A percentile compares a stretch with the other conserved stretches of the same genome.
Evolutionary conservation across 768 basidiomycete species (phyloP).

Genomic region (Sistotremastrum suecicum): DNA sequence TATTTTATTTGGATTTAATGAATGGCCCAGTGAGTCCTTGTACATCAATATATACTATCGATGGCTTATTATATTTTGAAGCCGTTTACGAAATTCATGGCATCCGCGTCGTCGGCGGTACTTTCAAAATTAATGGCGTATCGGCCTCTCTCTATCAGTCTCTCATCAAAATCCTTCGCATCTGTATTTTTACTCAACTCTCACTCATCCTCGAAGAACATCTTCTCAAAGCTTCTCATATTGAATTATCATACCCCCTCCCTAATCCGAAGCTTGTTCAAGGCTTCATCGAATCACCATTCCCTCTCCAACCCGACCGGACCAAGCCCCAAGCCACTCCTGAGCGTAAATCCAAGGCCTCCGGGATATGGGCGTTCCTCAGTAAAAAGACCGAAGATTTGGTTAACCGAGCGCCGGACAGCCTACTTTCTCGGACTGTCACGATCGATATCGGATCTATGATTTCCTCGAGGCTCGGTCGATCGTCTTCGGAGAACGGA

Average conservation of each 20-base stretch:
- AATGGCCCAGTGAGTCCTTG: constrained; percentile 31
- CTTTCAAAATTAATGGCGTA: constrained; percentile 39
- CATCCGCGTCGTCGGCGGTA: constrained; percentile 41
- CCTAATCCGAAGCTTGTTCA: constrained; percentile 3
- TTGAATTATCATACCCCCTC: constrained; percentile 30
- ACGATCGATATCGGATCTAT: neutral
- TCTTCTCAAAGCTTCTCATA: constrained; percentile 34
- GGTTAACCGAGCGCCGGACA: constrained; percentile 11
- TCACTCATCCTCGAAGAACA: constrained; percentile 50
- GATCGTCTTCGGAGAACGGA: too few species aligned
- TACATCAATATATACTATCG: neutral
- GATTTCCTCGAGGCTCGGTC: neutral
- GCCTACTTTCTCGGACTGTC: neutral
- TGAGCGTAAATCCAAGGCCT: constrained; percentile 10
- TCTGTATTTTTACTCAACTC: constrained; percentile 39
- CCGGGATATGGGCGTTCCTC: constrained; percentile 22
- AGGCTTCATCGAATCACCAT: constrained; percentile 6
- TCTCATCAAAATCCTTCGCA: constrained; percentile 34
- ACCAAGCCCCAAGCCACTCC: constrained; percentile 4
- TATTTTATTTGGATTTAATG: constrained; percentile 36
- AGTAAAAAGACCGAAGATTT: constrained; percentile 22
- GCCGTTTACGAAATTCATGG: constrained; percentile 4
- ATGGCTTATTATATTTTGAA: neutral
- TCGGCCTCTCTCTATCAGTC: constrained; percentile 28
- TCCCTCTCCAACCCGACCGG: constrained; percentile 6